Evolutionary conservation across 1,284 basidiomycete genomes (phyloP).

Genomic region (Cutaneotrichosporon daszewskae): DNA sequence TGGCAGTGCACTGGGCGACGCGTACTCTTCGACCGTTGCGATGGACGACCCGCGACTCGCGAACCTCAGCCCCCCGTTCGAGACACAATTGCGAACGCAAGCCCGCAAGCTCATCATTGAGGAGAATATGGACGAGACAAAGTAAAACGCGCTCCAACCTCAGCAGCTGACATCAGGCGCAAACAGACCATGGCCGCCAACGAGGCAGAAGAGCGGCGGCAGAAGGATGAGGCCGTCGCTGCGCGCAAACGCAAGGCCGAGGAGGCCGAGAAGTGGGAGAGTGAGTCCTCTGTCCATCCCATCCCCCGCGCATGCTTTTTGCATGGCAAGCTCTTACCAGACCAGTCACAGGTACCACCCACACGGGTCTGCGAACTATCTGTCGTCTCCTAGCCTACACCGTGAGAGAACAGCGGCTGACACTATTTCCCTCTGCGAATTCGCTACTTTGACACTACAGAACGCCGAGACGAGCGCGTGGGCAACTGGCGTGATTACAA

Average conservation of each 20-base stretch:
- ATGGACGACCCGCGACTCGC: constrained; percentile 47
- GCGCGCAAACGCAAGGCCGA: constrained; percentile 50
- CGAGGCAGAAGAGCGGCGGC: constrained; percentile 53
- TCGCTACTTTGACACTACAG: constrained; percentile 14
- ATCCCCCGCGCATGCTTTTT: too few relatives aligned
- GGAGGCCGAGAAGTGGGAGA: constrained; percentile 53
- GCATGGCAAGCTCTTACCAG: constrained; percentile 9
- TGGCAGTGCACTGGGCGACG: constrained; percentile 31
- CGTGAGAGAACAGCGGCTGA: constrained; percentile 26
- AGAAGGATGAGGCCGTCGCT: constrained; percentile 49
- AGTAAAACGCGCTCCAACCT: constrained; percentile 30
- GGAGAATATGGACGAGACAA: constrained; percentile 52
- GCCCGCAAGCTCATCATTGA: constrained; percentile 55
- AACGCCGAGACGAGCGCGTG: constrained; percentile 43
- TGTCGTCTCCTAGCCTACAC: background rate
- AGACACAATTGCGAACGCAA: constrained; percentile 49
- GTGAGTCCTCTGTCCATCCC: constrained; percentile 35
- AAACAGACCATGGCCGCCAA: constrained; percentile 52
- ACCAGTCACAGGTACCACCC: constrained; percentile 5
- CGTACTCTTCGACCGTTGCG: constrained; percentile 41
- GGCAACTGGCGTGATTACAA: constrained; percentile 42
- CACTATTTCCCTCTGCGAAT: constrained; percentile 10
- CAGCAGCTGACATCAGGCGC: constrained; percentile 4
- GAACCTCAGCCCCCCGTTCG: constrained; percentile 47
- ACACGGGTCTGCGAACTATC: too few relatives aligned